phyloP scores from a whole-genome alignment of 768 basidiomycete genomes.

The Serendipita sp. region DNA sequence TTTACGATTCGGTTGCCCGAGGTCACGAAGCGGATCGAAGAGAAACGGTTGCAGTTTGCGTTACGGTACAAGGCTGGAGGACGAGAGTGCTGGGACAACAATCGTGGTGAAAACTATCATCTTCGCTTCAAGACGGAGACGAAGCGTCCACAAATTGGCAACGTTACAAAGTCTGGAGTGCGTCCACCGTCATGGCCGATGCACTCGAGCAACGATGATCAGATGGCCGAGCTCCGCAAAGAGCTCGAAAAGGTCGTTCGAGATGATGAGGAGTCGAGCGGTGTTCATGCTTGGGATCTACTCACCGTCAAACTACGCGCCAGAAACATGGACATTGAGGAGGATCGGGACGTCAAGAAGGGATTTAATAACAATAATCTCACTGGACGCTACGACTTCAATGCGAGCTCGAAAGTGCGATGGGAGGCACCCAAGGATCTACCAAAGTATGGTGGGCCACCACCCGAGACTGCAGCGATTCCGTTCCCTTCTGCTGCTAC shows the following conservation, averaged over 20 bases:
- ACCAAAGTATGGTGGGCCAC: not conserved
- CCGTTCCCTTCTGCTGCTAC: constrained; percentile 3
- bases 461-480: not conserved
- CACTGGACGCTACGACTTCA: not conserved
- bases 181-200: not conserved
- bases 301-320: constrained; percentile 4
- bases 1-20: constrained; percentile 43
- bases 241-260: constrained; percentile 7
- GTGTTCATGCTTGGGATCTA: not conserved
- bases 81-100: constrained; percentile 90
- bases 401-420: not conserved
- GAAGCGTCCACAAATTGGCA: not conserved
- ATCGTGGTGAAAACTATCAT: constrained; percentile 60
- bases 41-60: constrained; percentile 68
- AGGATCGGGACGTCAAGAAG: constrained; percentile 7
- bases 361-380: not conserved
- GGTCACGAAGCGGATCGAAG: constrained; percentile 50
- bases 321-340: not conserved
- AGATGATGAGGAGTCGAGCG: constrained; percentile 1
- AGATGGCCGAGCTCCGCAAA: constrained; percentile 10
- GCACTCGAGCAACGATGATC: not conserved
- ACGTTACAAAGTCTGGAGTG: not conserved
- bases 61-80: constrained; percentile 42
- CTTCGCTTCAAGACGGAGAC: constrained; percentile 39
- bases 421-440: constrained; percentile 1